Base-by-base conservation (phyloP, 805 yeast species). In the Kurtzmaniella cleridarum region DNA sequence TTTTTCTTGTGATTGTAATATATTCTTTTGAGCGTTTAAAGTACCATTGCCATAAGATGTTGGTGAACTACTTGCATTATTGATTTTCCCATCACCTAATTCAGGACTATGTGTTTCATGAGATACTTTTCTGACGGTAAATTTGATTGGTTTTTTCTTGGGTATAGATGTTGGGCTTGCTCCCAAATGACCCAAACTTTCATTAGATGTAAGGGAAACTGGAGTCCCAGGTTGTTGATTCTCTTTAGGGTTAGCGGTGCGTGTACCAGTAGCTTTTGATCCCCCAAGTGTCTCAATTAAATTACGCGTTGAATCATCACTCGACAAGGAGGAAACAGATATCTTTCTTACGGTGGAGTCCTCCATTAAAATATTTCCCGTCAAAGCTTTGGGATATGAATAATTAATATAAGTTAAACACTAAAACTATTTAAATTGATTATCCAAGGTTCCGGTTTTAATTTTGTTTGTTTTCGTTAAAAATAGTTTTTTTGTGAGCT, bases 111-210 rank as follows among this genome's bases (percentile, higher is more conserved):
- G 39, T 26, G 55, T 43, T 24, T 59, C 66, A 36, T 55, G 57
- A 6, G 58, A 53, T 5, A 61, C 64, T 43, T 59, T 60, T 23
- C 66, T 43, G 2, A 62, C 66, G 3, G 63, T 62, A 39, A 62
- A 62, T 41, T 50, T 57, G 32, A 62, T 48, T 11, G 68, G 57
- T 38, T 55, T 60, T 34, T 53, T 51, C 8, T 5, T 36, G 6
- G 15, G 35, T 3, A 17, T n/a, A 14, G 35, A n/a, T 3, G 18
- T 20, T 5, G 24, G 24, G 8, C 24, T 20, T 5, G 24, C 24
- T 8, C 24, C 24, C 8, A 20, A 20, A 5, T 20, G 5, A 8
- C 7, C 24, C 8, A 5, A 7, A 18, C 16, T 30, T 18, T 15
- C 33, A 12, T 11, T 27, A 5, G 14, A 27, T 27, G 30, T 5